These are phyloP conservation scores for Tylopilus intermedius DNA, from an alignment of 768 basidiomycete genomes.

Conservation along the genomic window DNA sequence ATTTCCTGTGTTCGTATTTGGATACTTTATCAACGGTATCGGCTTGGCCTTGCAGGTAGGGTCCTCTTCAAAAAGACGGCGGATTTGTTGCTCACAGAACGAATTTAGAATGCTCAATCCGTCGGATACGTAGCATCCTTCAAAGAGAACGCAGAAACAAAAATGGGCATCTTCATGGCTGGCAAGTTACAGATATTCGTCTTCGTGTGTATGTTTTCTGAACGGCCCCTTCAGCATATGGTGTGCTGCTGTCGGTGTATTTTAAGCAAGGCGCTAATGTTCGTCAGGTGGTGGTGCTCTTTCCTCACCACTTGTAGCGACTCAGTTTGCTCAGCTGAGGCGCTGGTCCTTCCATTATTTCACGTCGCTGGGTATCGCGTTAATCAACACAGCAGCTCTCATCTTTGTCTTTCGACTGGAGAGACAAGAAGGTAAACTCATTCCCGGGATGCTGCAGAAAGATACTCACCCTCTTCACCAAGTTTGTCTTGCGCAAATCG, in stretches of 20 bases:
- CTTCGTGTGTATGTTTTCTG: not conserved
- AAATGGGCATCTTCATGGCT: constrained; percentile 64
- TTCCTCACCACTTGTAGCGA: constrained; percentile 48
- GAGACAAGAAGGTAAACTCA: constrained; percentile 14
- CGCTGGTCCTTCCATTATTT: constrained; percentile 41
- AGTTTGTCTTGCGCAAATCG: not conserved
- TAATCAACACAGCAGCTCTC: constrained; percentile 49
- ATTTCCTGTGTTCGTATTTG: constrained; percentile 53
- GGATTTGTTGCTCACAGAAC: not conserved
- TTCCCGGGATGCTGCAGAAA: not conserved
- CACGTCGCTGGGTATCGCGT: constrained; percentile 60
- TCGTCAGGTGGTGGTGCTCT: constrained; percentile 43
- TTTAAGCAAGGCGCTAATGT: not conserved
- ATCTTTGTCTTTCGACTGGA: constrained; percentile 48
- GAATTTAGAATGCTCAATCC: constrained; percentile 48
- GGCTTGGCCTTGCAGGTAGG: constrained; percentile 44
- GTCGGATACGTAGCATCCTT: constrained; percentile 56
- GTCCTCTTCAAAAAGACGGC: not conserved
- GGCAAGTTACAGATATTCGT: constrained; percentile 3
- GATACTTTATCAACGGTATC: constrained; percentile 40
- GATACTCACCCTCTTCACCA: not conserved
- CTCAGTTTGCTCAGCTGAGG: constrained; percentile 40
- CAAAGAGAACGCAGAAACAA: constrained; percentile 34
- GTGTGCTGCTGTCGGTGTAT: not conserved
- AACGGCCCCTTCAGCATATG: constrained; percentile 9